A percentile compares a stretch with the other conserved stretches of the same genome.
phyloP scores from a whole-genome alignment of 768 basidiomycete genomes.

The Termitomyces sp. region DNA sequence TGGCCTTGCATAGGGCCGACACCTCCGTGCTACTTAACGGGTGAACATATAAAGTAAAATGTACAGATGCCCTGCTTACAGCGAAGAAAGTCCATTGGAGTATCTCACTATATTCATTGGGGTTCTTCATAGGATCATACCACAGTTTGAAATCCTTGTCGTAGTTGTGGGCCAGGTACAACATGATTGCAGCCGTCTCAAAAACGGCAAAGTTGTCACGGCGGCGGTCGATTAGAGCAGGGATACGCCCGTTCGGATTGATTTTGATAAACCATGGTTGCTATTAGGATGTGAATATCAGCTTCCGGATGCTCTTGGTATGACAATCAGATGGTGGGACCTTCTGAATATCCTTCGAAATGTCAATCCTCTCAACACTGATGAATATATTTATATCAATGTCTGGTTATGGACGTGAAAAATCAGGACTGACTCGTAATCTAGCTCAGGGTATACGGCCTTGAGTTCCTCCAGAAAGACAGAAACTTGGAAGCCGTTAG shows the following conservation, averaged over 20 bases:
- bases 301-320: background rate
- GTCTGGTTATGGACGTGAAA: background rate
- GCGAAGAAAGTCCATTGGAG: constrained; percentile 88
- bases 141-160: constrained; percentile 60
- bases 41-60: background rate
- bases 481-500: constrained; percentile 51
- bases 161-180: constrained; percentile 79
- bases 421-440: constrained; percentile 33
- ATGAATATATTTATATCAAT: background rate
- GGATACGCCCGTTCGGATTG: constrained; percentile 73
- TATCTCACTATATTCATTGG: constrained; percentile 63
- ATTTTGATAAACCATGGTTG: constrained; percentile 71
- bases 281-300: constrained; percentile 13
- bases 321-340: constrained; percentile 17
- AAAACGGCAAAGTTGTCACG: constrained; percentile 63
- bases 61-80: constrained; percentile 26
- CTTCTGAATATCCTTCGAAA: constrained; percentile 70
- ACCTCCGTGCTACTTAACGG: constrained; percentile 55
- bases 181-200: constrained; percentile 74
- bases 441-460: constrained; percentile 37
- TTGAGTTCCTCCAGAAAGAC: constrained; percentile 61
- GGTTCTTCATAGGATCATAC: constrained; percentile 47
- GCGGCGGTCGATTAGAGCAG: constrained; percentile 55
- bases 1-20: constrained; percentile 90
- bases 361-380: constrained; percentile 48